These are phyloP conservation scores for Starmerella asiatica DNA, from an alignment of 805 yeast species.

Conservation along the genomic window DNA sequence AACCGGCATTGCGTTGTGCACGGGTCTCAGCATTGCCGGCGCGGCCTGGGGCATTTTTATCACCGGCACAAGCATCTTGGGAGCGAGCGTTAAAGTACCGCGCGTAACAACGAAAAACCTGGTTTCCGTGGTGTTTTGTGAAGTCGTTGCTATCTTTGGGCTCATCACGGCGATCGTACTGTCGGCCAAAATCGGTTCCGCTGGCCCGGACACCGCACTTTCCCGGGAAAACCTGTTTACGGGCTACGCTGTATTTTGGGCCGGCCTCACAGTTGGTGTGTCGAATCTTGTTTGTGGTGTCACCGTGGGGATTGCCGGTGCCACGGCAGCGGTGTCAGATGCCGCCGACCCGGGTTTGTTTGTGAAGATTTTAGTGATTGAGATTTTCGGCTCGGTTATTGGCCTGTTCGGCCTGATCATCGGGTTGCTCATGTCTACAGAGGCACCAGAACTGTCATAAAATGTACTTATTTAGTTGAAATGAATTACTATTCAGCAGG, in stretches of 20 bases:
- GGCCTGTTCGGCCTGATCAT: constrained; percentile 97
- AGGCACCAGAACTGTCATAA: constrained; percentile 72
- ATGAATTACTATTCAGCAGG: too few relatives aligned
- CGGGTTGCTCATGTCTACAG: constrained; percentile 92
- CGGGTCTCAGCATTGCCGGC: constrained; percentile 88
- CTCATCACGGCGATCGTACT: constrained; percentile 95
- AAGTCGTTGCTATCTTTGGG: constrained; percentile 97
- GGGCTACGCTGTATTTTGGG: constrained; percentile 95
- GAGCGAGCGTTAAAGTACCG: constrained; percentile 98
- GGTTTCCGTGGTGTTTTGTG: constrained; percentile 95
- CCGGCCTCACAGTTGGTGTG: constrained; percentile 89
- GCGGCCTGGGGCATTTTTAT: constrained; percentile 99
- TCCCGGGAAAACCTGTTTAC: constrained; percentile 84
- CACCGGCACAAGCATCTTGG: constrained; percentile 86
- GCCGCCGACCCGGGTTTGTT: constrained; percentile 93
- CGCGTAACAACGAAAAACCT: constrained; percentile 93
- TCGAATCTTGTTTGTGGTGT: constrained; percentile 92
- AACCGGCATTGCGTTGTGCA: constrained; percentile 77
- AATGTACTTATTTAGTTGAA: too few relatives aligned
- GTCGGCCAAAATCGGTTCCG: constrained; percentile 68
- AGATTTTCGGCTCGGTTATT: constrained; percentile 91
- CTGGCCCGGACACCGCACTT: constrained; percentile 44
- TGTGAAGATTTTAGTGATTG: constrained; percentile 90
- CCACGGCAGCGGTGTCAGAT: constrained; percentile 96
- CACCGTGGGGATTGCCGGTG: constrained; percentile 93